Evolutionary conservation across 331 rosid genomes (phyloP).

Genomic region (Pyracantha coccinea): DNA sequence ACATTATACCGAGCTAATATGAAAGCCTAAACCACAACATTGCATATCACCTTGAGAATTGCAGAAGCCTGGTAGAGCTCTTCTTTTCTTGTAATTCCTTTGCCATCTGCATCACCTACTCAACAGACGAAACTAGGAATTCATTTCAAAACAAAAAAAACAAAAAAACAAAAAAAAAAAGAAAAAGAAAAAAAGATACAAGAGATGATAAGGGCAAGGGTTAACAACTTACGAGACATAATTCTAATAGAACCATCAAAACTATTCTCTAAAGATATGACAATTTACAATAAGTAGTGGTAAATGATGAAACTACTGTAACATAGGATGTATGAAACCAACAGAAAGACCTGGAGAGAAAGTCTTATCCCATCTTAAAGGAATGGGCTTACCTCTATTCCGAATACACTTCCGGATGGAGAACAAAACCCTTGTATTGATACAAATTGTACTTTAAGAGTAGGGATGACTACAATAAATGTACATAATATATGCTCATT

Average conservation of each 20-base stretch:
- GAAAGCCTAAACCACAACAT: conserved; percentile 1
- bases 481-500: not conserved
- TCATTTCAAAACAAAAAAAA: not conserved
- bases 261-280: not conserved
- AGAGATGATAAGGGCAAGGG: not conserved
- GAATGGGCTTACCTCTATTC: not conserved
- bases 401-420: not conserved
- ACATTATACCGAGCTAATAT: not conserved
- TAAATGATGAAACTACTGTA: not conserved
- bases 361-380: not conserved
- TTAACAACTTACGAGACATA: not conserved
- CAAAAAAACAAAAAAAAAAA: not conserved
- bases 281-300: not conserved
- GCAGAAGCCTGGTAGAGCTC: conserved; percentile 81
- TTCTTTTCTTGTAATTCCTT: conserved; percentile 62
- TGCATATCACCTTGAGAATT: conserved; percentile 63
- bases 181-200: conserved; percentile 1
- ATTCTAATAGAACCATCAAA: not conserved
- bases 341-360: not conserved
- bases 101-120: conserved; percentile 79
- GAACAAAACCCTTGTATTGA: not conserved
- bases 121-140: conserved; percentile 11
- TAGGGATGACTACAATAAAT: not conserved
- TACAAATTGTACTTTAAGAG: not conserved
- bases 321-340: not conserved